Evolutionary conservation across 2,329 filamentous ascomycete species (phyloP).

Genomic region (Stemphylium lycopersici): DNA sequence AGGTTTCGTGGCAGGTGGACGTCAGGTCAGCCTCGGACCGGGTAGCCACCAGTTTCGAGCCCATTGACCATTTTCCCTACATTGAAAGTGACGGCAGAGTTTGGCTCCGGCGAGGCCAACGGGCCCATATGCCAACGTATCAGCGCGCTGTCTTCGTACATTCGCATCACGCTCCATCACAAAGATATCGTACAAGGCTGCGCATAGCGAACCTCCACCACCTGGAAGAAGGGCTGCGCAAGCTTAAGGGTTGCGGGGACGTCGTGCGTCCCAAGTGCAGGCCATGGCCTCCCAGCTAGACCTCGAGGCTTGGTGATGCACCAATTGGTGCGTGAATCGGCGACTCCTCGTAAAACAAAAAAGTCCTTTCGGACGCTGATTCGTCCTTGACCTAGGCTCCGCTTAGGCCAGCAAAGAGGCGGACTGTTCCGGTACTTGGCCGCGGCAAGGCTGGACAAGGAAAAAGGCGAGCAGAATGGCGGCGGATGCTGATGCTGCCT

Average conservation of each 20-base stretch:
- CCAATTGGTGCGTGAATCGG: slow-evolving; percentile 35
- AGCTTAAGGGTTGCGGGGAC: slow-evolving; percentile 15
- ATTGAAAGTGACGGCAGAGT: slow-evolving; percentile 28
- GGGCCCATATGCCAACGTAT: slow-evolving; percentile 26
- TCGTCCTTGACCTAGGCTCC: slow-evolving; percentile 32
- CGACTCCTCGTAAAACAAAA: slow-evolving; percentile 38
- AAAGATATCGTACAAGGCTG: background rate
- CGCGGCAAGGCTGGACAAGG: slow-evolving; percentile 38
- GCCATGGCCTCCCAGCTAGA: slow-evolving; percentile 21
- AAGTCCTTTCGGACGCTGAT: slow-evolving; percentile 35
- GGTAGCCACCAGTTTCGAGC: slow-evolving; percentile 40
- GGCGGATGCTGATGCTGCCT: slow-evolving; percentile 21
- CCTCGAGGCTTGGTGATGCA: slow-evolving; percentile 24
- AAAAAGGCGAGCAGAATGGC: slow-evolving; percentile 15
- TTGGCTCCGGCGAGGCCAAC: slow-evolving; percentile 18
- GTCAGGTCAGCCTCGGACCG: slow-evolving; percentile 44
- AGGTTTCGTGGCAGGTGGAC: slow-evolving; percentile 29
- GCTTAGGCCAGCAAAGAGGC: slow-evolving; percentile 32
- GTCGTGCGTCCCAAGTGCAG: slow-evolving; percentile 20
- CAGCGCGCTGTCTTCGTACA: slow-evolving; percentile 26
- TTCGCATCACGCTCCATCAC: slow-evolving; percentile 20
- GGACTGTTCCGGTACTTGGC: slow-evolving; percentile 36
- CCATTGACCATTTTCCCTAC: slow-evolving; percentile 33
- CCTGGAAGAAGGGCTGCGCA: slow-evolving; percentile 10
- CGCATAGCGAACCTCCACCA: slow-evolving; percentile 26